Evolutionary conservation across 2,329 filamentous ascomycete genomes (phyloP).

Genomic region (Fusarium buxicola): DNA sequence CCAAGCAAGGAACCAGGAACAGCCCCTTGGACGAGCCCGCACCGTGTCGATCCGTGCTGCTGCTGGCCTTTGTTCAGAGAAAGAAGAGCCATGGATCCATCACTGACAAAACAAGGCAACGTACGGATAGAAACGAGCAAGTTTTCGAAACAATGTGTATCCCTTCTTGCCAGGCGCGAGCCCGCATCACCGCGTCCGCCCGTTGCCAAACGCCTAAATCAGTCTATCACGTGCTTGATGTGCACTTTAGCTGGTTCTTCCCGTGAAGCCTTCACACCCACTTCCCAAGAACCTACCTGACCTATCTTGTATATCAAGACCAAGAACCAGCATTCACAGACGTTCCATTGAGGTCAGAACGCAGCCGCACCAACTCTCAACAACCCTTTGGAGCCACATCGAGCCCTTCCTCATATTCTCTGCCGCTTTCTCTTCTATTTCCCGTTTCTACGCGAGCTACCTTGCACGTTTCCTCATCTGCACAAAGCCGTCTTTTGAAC

Average conservation of each 20-base stretch:
- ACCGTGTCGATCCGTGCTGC: conserved; percentile 29
- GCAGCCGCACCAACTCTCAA: not conserved
- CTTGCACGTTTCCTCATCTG: conserved; percentile 31
- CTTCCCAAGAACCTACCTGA: conserved; percentile 14
- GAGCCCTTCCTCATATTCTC: conserved; percentile 8
- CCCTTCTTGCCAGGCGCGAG: conserved; percentile 7
- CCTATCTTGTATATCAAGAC: conserved; percentile 34
- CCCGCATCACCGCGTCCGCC: conserved; percentile 28
- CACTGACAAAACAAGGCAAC: conserved; percentile 3
- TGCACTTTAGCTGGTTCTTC: conserved; percentile 1
- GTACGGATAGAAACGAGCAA: not conserved
- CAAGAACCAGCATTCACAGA: not conserved
- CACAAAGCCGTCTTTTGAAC: conserved; percentile 19
- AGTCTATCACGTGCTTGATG: conserved; percentile 38
- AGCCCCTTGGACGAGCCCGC: conserved; percentile 23
- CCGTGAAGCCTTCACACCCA: conserved; percentile 33
- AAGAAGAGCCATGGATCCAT: conserved; percentile 8
- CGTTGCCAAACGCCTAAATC: conserved; percentile 27
- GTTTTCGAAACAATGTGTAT: conserved; percentile 18
- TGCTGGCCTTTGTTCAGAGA: conserved; percentile 1
- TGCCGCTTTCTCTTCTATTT: conserved; percentile 11
- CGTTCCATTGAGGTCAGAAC: not conserved
- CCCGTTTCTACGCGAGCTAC: conserved; percentile 12
- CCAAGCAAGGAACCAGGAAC: conserved; percentile 37
- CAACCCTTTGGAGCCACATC: conserved; percentile 12